Evolutionary conservation across 2,329 filamentous ascomycete genomes (phyloP).

Genomic region (Cercospora canescens): DNA sequence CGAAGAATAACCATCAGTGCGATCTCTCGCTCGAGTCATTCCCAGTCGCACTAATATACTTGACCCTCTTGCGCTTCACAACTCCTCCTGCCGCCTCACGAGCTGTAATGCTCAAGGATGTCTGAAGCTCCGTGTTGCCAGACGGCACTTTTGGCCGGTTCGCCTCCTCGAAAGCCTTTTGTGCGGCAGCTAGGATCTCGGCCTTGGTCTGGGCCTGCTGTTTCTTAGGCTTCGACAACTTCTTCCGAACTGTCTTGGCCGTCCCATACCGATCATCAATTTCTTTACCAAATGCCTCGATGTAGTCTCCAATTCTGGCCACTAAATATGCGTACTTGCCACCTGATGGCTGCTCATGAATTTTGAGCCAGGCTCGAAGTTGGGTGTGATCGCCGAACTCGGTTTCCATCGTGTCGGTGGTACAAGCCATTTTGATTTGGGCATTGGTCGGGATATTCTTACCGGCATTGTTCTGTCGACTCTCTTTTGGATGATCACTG

Average conservation of each 20-base stretch:
- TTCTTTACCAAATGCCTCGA: not conserved
- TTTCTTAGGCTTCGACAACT: not conserved
- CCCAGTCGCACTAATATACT: not conserved
- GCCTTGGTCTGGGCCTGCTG: not conserved
- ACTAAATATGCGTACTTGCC: not conserved
- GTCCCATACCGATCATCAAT: not conserved
- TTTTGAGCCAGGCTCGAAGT: slow-evolving; percentile 1
- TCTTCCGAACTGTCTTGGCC: not conserved
- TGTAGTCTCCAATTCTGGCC: not conserved
- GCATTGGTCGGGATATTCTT: not conserved
- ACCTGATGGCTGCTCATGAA: not conserved
- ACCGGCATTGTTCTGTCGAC: not conserved
- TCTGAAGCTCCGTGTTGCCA: not conserved
- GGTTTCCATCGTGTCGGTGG: not conserved
- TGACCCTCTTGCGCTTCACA: not conserved
- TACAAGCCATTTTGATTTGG: not conserved
- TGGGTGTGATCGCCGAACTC: not conserved
- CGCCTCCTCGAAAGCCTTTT: not conserved
- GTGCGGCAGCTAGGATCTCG: not conserved
- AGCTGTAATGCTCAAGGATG: not conserved
- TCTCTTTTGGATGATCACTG: not conserved
- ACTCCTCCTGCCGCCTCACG: not conserved
- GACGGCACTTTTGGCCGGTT: not conserved
- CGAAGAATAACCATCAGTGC: not conserved
- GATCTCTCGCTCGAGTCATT: not conserved